Evolutionary conservation across 768 basidiomycete species (phyloP), one percentile per base, ranked within the genome.

Genomic region (Pleurotus giganteus): DNA sequence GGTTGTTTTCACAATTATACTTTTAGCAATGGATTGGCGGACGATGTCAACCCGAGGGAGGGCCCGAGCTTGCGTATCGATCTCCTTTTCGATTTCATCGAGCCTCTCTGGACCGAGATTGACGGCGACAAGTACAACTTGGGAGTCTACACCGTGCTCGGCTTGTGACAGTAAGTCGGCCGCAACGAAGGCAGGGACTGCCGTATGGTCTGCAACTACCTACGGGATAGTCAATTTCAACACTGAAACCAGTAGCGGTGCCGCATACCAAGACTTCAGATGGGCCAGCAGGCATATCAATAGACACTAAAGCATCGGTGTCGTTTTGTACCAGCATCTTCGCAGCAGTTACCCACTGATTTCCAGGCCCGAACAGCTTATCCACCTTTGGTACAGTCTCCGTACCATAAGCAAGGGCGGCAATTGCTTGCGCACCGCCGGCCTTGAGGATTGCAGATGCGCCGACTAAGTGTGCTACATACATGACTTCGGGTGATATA

Each of bases 321-420:
- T 99, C 97, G 70, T 98, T 99, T 68, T 98, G 95, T 23, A 99
- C 96, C 52, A 96, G 72, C 97, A 99, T 98, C 75, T 99, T 99
- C 49, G 96, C 97, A 1, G 97, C 97, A 1, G 96, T 99, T 21
- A 99, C 97, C 94, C 95, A 99, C 69, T 98, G 97, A 68, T 99
- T 99, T 23, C 97, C 97, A 4, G 97, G 97, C 7, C 97, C 97
- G 65, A 98, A 96, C 62, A 99, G 94, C 75, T 99, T 99, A 78
- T 99, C 97, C 23, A 98, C 96, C 72, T 99, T 98, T 13, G 94
- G 93, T 4, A 95, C 93, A 3, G 89, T 89, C 67, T 91, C 79
- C 4, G 97, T 99, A 17, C 97, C 97, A 67, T 98, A 98, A 1
- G 97, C 97, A 75, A 99, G 79, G 0, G 97, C 95, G 23, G 94